Evolutionary conservation across 257 asterid genomes (phyloP).

Genomic region (Scutellaria minor): DNA sequence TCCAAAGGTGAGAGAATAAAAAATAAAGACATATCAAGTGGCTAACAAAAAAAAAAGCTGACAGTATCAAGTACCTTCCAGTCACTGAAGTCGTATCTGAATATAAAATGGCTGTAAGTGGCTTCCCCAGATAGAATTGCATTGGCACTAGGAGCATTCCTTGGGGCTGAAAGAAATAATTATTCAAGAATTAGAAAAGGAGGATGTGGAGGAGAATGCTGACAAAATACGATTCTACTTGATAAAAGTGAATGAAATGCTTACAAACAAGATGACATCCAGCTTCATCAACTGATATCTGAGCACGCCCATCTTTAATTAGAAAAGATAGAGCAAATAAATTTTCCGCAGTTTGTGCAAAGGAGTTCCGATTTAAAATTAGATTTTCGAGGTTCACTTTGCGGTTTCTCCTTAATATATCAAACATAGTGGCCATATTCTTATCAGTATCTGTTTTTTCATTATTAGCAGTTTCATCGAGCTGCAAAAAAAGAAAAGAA

Average conservation of each 20-base stretch:
- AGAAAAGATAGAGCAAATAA: slow-evolving; percentile 91
- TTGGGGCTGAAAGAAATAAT: slow-evolving; percentile 65
- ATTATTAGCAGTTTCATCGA: slow-evolving; percentile 50
- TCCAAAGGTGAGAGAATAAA: not conserved
- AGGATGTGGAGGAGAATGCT: slow-evolving; percentile 2
- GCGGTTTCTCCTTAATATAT: slow-evolving; percentile 63
- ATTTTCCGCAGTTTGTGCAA: slow-evolving; percentile 95
- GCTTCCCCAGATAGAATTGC: slow-evolving; percentile 76
- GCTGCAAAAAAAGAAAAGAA: slow-evolving; percentile 47
- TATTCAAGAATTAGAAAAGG: not conserved
- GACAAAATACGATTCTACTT: not conserved
- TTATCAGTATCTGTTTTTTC: slow-evolving; percentile 86
- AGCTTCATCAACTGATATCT: slow-evolving; percentile 59
- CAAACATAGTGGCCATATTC: slow-evolving; percentile 89
- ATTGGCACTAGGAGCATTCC: slow-evolving; percentile 80
- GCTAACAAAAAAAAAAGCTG: not conserved
- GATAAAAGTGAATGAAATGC: slow-evolving; percentile 31
- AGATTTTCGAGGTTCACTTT: slow-evolving; percentile 72
- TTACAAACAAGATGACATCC: slow-evolving; percentile 78
- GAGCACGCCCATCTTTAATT: slow-evolving; percentile 90
- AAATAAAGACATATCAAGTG: not conserved
- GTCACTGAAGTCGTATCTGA: slow-evolving; percentile 79
- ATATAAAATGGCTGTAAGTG: slow-evolving; percentile 70
- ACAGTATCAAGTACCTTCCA: slow-evolving; percentile 73
- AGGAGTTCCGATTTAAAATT: slow-evolving; percentile 68